These are phyloP conservation scores for Amphibolis antarctica DNA, from an alignment of 106 monocot genomes.

Conservation along the genomic window DNA sequence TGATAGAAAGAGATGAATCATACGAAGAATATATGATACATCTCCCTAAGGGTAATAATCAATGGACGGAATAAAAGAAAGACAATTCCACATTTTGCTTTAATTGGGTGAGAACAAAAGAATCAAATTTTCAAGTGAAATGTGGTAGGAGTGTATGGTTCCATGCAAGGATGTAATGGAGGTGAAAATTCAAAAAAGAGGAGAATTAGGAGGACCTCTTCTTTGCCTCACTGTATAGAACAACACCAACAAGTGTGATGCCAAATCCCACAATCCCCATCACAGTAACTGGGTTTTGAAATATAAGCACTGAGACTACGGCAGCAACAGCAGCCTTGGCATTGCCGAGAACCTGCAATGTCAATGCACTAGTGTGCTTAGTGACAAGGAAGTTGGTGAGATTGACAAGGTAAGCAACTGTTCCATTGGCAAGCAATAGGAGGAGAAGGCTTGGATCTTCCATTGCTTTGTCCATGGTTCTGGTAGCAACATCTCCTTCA, in stretches of 20 bases:
- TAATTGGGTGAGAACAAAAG: too few relatives aligned
- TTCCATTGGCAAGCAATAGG: slow-evolving; percentile 15
- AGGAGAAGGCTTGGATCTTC: slow-evolving; percentile 9
- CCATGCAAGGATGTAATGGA: too few relatives aligned
- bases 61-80: too few relatives aligned
- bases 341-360: slow-evolving; percentile 25
- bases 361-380: slow-evolving; percentile 26
- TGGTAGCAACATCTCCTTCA: slow-evolving; percentile 13
- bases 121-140: too few relatives aligned
- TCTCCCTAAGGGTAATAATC: too few relatives aligned
- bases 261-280: slow-evolving; percentile 24
- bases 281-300: slow-evolving; percentile 22
- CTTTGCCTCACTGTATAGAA: slow-evolving; percentile 27
- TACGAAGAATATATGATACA: too few relatives aligned
- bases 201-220: slow-evolving; percentile 8
- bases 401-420: slow-evolving; percentile 27
- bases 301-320: slow-evolving; percentile 24
- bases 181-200: neutral
- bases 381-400: slow-evolving; percentile 28
- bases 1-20: too few relatives aligned
- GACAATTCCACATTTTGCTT: too few relatives aligned
- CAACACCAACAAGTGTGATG: slow-evolving; percentile 20
- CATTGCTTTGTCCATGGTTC: slow-evolving; percentile 4
- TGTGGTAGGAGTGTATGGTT: too few relatives aligned
- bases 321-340: slow-evolving; percentile 23